These are phyloP conservation scores for Sarocladium kiliense DNA, from an alignment of 2,329 filamentous ascomycete species.

Conservation along the genomic window DNA sequence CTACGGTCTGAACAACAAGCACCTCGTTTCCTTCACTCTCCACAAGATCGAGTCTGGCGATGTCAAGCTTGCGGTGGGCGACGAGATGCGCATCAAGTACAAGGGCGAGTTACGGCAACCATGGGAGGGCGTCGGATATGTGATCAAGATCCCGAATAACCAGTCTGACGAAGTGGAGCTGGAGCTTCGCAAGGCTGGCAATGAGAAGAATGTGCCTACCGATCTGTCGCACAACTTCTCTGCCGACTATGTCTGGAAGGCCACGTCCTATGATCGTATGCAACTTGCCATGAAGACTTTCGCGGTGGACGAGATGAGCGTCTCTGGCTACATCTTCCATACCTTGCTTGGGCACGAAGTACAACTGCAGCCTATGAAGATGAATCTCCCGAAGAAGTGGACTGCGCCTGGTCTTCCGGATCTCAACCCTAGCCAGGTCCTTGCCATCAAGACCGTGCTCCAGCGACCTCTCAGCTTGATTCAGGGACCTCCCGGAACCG, in stretches of 20 bases:
- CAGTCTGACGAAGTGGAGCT: conserved; percentile 96
- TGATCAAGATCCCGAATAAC: conserved; percentile 99
- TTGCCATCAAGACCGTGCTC: conserved; percentile 90
- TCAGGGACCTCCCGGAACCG: conserved; percentile 92
- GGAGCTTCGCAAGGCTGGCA: conserved; percentile 87
- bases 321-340: conserved; percentile 98
- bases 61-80: conserved; percentile 94
- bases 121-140: conserved; percentile 98
- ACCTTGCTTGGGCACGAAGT: conserved; percentile 94
- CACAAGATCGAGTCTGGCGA: conserved; percentile 97
- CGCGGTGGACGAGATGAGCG: conserved; percentile 94
- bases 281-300: conserved; percentile 99
- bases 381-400: conserved; percentile 92
- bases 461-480: conserved; percentile 93
- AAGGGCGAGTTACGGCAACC: conserved; percentile 85
- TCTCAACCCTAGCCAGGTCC: conserved; percentile 91
- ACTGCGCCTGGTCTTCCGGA: conserved; percentile 91
- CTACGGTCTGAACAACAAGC: conserved; percentile 93
- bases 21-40: conserved; percentile 89
- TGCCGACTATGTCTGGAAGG: conserved; percentile 99
- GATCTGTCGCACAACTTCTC: conserved; percentile 98
- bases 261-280: conserved; percentile 98
- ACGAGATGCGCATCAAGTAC: conserved; percentile 97
- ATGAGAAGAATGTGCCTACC: conserved; percentile 92
- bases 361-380: conserved; percentile 90